Conservation (phyloP, 176 grass and related monocot species). For the Guadua angustifolia region DNA sequence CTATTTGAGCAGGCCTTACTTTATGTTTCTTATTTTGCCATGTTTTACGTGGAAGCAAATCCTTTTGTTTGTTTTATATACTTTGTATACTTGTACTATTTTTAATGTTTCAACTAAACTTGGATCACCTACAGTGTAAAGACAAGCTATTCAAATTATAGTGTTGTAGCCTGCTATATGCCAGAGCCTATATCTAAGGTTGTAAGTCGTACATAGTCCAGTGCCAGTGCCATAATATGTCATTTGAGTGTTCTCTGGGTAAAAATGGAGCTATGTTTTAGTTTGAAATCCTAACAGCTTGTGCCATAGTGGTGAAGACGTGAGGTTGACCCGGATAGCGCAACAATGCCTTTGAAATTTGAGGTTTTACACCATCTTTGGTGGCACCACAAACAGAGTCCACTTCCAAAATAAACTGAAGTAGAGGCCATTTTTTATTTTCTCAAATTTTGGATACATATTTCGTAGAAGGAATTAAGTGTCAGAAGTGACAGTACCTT, state of each 20-base stretch:
- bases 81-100: neutral
- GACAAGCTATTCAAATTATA: neutral
- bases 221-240: constrained; percentile 11
- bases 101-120: neutral
- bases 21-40: neutral
- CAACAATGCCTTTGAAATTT: neutral
- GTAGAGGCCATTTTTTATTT: neutral
- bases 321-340: neutral
- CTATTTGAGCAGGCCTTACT: neutral
- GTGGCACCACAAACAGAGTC: neutral
- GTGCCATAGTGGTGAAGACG: neutral
- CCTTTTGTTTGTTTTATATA: neutral
- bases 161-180: neutral
- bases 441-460: neutral
- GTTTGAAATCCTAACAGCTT: neutral
- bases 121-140: neutral
- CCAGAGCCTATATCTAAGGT: neutral
- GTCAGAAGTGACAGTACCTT: constrained; percentile 50
- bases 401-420: neutral
- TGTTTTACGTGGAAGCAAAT: neutral
- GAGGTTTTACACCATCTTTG: neutral
- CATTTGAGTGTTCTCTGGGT: neutral
- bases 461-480: constrained; percentile 4
- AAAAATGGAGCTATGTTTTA: neutral
- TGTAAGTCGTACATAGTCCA: neutral